Evolutionary conservation across 192 early-diverging fungal genomes (phyloP).

Genomic region (Backusella luteola): DNA sequence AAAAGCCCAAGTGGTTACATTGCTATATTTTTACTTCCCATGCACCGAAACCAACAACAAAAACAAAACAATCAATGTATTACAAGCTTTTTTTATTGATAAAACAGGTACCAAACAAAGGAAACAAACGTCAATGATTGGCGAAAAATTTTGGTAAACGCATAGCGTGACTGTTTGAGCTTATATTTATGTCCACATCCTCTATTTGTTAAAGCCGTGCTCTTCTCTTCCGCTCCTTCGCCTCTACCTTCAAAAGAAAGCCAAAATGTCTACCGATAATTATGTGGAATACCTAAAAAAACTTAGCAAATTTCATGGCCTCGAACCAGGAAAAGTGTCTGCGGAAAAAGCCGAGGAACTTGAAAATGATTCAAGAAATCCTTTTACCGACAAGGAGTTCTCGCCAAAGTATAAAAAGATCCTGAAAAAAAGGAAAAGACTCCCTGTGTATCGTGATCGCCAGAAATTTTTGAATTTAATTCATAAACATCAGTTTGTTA

Average conservation of each 20-base stretch:
- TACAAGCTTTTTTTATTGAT: background rate
- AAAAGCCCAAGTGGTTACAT: background rate
- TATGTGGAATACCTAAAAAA: constrained; percentile 50
- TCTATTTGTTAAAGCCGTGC: background rate
- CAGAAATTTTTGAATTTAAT: constrained; percentile 87
- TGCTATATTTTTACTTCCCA: background rate
- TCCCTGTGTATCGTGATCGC: constrained; percentile 94
- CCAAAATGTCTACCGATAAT: constrained; percentile 39
- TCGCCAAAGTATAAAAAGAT: constrained; percentile 86
- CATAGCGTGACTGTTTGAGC: background rate
- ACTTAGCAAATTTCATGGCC: constrained; percentile 34
- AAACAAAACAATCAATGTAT: background rate
- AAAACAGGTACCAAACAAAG: background rate
- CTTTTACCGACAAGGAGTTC: constrained; percentile 79
- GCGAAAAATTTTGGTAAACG: background rate
- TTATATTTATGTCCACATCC: background rate
- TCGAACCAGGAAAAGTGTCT: constrained; percentile 75
- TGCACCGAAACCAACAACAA: background rate
- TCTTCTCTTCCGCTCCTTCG: background rate
- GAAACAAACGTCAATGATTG: background rate
- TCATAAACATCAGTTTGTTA: constrained; percentile 91
- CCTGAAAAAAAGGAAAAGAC: constrained; percentile 75
- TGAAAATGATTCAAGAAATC: constrained; percentile 74
- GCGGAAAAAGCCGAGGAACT: constrained; percentile 77
- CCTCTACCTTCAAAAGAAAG: background rate